Evolutionary conservation across 495 filamentous ascomycete genomes (phyloP), one percentile per base, ranked within the genome.

Genomic region (Penicillium flavigenum): DNA sequence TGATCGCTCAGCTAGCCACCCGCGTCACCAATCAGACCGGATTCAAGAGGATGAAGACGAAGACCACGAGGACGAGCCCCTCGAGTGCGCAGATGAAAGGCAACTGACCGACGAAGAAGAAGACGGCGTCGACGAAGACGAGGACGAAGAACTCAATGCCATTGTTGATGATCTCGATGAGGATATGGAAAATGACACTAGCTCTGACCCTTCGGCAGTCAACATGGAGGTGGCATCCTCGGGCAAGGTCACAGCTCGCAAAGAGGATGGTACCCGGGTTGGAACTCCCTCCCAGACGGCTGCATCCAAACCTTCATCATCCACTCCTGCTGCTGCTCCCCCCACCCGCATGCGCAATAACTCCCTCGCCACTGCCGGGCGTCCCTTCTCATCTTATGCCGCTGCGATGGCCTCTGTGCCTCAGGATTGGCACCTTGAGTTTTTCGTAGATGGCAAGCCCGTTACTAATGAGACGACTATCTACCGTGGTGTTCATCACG

Each of bases 351-450:
- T 42, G 61, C 76, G 62, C 62, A 58, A 56, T 78, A 60, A 60
- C 41, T 75, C 77, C 11, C 57, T 78, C 42, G 63, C 77, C 58
- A 62, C 76, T 68, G 70, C 79, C 55, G 68, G 75, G 46, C 74
- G 80, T 26, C 70, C 83, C 11, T 72, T 81, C 22, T 75, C 83
- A 16, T 93, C 91, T 0, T 96, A 96, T 66, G 88, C 91, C 16
- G 89, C 89, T 36, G 90, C 91, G 5, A 83, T 94, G 61, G 75
- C 76, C 8, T 76, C 77, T 1, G 60, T 83, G 5, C 91, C 92
- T n/a, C 88, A 92, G 57, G 94, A 98, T 66, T 99, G 95, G 95
- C 94, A 99, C 63, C 89, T 99, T 42, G 90, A 98, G 64, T 99
- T 99, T 72, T 95, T 84, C 61, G 85, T 97, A 54, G 87, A 91